These are phyloP conservation scores for Trifolium pratense DNA, from an alignment of 306 rosid species.

Conservation along the genomic window DNA sequence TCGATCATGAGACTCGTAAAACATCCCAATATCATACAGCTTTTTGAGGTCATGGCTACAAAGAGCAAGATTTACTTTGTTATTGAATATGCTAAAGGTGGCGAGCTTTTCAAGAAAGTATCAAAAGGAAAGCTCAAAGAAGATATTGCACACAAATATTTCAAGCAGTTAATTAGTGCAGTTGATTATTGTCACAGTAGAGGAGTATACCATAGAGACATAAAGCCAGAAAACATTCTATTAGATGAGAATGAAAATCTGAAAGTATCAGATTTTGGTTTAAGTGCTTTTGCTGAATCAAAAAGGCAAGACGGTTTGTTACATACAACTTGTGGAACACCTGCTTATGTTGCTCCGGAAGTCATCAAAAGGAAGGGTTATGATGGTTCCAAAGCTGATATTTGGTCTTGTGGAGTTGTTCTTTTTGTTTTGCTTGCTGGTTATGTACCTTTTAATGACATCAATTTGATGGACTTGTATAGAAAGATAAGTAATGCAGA, in stretches of 20 bases:
- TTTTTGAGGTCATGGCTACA: conserved; percentile 63
- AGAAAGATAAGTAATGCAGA: conserved; percentile 53
- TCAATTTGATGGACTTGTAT: conserved; percentile 54
- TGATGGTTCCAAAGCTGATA: conserved; percentile 68
- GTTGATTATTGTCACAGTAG: conserved; percentile 66
- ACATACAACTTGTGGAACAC: conserved; percentile 66
- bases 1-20: conserved; percentile 51
- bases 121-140: conserved; percentile 58
- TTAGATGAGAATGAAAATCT: conserved; percentile 58
- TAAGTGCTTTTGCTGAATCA: conserved; percentile 58
- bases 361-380: conserved; percentile 53
- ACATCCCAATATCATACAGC: conserved; percentile 58
- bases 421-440: conserved; percentile 61
- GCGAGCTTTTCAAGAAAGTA: conserved; percentile 55
- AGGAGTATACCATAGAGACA: conserved; percentile 67
- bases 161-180: conserved; percentile 57
- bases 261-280: conserved; percentile 62
- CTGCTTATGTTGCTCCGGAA: conserved; percentile 66
- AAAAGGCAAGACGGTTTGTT: conserved; percentile 50
- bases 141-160: conserved; percentile 52
- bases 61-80: conserved; percentile 57
- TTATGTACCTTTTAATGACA: conserved; percentile 50
- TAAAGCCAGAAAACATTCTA: conserved; percentile 64
- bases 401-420: conserved; percentile 71
- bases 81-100: conserved; percentile 62